Base-by-base conservation (phyloP, 192 early-diverging fungal genomes). In the Linnemannia hyalina region DNA sequence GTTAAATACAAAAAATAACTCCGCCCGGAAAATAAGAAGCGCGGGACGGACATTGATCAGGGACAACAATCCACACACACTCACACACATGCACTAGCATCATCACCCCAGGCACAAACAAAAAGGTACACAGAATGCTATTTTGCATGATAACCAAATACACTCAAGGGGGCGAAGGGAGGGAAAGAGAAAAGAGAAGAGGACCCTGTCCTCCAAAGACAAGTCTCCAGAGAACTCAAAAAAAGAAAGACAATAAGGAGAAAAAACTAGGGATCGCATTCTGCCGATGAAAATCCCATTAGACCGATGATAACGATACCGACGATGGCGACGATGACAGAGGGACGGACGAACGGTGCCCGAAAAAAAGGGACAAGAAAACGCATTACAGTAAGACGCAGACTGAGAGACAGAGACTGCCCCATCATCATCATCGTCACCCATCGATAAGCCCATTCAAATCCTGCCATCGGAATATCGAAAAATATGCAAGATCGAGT, bases 61-160 rank as follows among this genome's bases (percentile, higher is more conserved):
- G 41, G 18, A 71, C 38, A 41, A 71, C 29, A 65, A 26, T 52
- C 15, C 60, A 65, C 60, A 65, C 29, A 65, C 29, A 32, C n/a
- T n/a, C 55, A 26, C n/a, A 29, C 23, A 60, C 55, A 60, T 7
- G 0, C 44, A 15, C 44, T 7, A 38, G 38, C 38, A 46, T 46
- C 10, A 11, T n/a, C n/a, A n/a, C 44, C 11, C 11, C 44, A 52
- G 15, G 49, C 20, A 52, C 49, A 52, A 52, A 20, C 49, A 52
- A 16, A 52, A 16, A 18, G 5, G 16, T 4, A 65, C 29, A 32
- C 60, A 32, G 29, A 32, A 60, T 0, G 23, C 1, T 32, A 29
- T 65, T 65, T 65, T 65, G 60, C 60, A 65, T 65, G 60, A 65
- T 65, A 29, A 11, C n/a, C n/a, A 29, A 65, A 32, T 35, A 52